These are phyloP conservation scores for Kwoniella pini DNA, from an alignment of 768 basidiomycete genomes.

Conservation along the genomic window DNA sequence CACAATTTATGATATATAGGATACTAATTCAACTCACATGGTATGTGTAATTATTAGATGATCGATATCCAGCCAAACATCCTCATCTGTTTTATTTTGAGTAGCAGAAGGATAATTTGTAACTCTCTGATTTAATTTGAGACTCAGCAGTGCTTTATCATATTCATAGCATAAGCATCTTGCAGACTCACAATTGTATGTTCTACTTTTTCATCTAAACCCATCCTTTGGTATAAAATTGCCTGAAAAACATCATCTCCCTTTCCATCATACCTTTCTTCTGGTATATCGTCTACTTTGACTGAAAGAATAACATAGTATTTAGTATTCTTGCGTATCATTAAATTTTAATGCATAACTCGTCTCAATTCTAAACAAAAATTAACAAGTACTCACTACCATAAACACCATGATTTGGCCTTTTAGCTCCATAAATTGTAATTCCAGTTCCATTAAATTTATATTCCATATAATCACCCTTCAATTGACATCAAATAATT, in stretches of 20 bases:
- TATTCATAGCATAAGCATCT: too few species aligned
- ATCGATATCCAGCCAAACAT: constrained; percentile 15
- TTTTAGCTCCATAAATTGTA: constrained; percentile 28
- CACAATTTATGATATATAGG: too few species aligned
- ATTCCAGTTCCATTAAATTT: constrained; percentile 35
- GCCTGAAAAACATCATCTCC: constrained; percentile 9
- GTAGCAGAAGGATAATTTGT: constrained; percentile 13
- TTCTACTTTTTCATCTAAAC: constrained; percentile 15
- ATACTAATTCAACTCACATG: too few species aligned
- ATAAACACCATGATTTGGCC: constrained; percentile 35
- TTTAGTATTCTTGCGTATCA: too few species aligned
- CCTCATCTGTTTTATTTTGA: not conserved
- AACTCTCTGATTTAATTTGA: too few species aligned
- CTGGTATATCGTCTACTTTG: not conserved
- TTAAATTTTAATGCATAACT: too few species aligned
- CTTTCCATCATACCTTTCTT: constrained; percentile 9
- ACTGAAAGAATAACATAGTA: too few species aligned
- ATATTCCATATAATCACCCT: constrained; percentile 34
- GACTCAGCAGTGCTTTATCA: too few species aligned
- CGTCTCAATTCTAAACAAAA: too few species aligned
- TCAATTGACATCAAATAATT: not conserved
- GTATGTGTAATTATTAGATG: constrained; percentile 14
- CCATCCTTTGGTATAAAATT: constrained; percentile 16
- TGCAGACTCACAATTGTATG: constrained; percentile 27
- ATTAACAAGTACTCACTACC: constrained; percentile 7